Base-by-base conservation (phyloP, 2,329 filamentous ascomycete genomes). In the Diplodia scrobiculata region DNA sequence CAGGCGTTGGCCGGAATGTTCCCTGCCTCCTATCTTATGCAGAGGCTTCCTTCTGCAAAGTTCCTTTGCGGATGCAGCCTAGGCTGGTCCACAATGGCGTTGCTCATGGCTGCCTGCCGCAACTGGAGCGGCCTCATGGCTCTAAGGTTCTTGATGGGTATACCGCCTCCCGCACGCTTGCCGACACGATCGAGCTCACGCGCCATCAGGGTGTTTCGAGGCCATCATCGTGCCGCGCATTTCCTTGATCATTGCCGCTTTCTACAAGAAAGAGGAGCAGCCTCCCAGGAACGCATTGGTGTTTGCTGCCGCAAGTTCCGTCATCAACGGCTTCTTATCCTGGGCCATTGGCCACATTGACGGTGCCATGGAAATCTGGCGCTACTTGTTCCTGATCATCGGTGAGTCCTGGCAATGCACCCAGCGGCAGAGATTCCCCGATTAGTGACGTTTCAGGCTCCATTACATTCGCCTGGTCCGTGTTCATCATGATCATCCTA, bases 261-360 rank as follows among this genome's bases (percentile, higher is more conserved):
- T 79, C 66, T 79, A 79, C 66, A 77, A 74, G 65, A 79, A 78
- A 38, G 68, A 72, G 5, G 77, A 78, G 52, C 76, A 77, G 5
- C 60, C 60, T 45, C 60, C 74, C 19, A 70, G 76, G n/a, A 77
- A 76, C 58, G 75, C 75, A 5, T 68, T 79, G 32, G 74, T 77
- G 0, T 78, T 79, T 63, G 75, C 76, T 7, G 77, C 77, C 47
- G 73, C 75, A 41, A 74, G 73, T 5, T 72, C 71, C 2, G 69
- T 73, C 4, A 67, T 73, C 53, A 72, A 73, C 54, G 71, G 72
- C 27, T 73, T 73, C 47, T 69, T 73, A 41, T 69, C 70, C 52
- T 75, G 72, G 68, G 70, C 73, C 2, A 69, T 63, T 32, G 60
- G 60, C 21, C 60, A 72, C 45, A 74, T 76, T 25, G 52, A 65